A percentile compares a stretch with the other conserved stretches of the same genome.
phyloP scores from a whole-genome alignment of 2,329 filamentous ascomycete genomes.

The Fusarium mangiferae region DNA sequence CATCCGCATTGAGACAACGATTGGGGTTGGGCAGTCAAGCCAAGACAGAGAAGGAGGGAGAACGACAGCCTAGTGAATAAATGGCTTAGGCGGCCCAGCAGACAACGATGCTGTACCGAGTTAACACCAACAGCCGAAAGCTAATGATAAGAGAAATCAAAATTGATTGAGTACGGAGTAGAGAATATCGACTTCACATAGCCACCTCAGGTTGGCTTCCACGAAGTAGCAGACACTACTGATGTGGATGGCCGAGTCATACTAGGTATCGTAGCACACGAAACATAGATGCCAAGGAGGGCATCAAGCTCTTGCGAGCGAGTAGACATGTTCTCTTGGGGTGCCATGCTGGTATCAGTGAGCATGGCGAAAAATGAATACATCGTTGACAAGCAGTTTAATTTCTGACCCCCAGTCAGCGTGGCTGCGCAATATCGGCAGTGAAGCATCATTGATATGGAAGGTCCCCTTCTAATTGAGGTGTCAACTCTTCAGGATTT shows the following conservation, averaged over 20 bases:
- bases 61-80: conserved; percentile 5
- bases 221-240: not conserved
- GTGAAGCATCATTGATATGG: not conserved
- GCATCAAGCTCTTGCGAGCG: not conserved
- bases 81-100: conserved; percentile 1
- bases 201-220: not conserved
- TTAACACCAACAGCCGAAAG: not conserved
- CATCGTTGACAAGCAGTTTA: not conserved
- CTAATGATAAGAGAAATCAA: not conserved
- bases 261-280: not conserved
- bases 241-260: not conserved
- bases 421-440: not conserved
- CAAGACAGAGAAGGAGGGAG: conserved; percentile 10
- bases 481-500: not conserved
- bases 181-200: not conserved
- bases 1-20: conserved; percentile 16
- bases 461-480: not conserved
- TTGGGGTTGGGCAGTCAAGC: conserved; percentile 15
- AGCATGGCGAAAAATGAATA: not conserved
- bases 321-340: not conserved
- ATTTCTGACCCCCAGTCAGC: not conserved
- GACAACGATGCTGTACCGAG: not conserved
- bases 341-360: not conserved
- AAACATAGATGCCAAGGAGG: not conserved
- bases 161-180: not conserved